Conservation (phyloP, 192 early-diverging fungal species). For the Allomyces macrogynus region DNA sequence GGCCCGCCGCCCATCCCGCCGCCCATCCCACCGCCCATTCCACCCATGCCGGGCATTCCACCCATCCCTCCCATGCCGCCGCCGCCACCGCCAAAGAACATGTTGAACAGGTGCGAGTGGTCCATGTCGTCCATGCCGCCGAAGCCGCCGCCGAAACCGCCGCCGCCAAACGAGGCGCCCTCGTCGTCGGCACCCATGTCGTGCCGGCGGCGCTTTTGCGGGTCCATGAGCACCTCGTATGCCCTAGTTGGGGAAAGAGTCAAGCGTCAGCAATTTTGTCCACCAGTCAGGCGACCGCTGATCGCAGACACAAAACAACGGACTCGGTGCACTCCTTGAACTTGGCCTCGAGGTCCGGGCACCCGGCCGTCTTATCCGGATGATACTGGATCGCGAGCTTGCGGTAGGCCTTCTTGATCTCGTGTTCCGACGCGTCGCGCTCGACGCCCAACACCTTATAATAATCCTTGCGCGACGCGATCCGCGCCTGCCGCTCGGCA, state of each 20-base stretch:
- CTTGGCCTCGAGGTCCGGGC: slow-evolving; percentile 45
- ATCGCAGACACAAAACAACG: no score
- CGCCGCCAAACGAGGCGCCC: background rate
- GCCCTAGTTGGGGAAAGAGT: background rate
- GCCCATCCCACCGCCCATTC: background rate
- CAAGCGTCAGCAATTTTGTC: no score
- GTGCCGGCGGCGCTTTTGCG: background rate
- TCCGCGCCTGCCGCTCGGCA: slow-evolving; percentile 43
- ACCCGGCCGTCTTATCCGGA: slow-evolving; percentile 68
- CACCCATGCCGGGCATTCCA: background rate
- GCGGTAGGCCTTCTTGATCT: slow-evolving; percentile 65
- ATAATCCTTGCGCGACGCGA: slow-evolving; percentile 82
- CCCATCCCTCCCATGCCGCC: no score
- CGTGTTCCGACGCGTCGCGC: slow-evolving; percentile 52
- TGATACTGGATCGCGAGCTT: slow-evolving; percentile 72
- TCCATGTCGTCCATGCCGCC: no score
- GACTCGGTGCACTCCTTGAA: slow-evolving; percentile 40
- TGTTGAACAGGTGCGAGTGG: no score
- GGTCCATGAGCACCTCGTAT: background rate
- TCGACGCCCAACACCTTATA: slow-evolving; percentile 73
- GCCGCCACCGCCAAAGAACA: no score
- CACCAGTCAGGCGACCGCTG: no score
- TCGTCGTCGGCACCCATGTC: background rate
- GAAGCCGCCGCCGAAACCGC: no score
- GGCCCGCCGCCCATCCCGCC: background rate